Base-by-base conservation (phyloP, 2,329 filamentous ascomycete genomes). In the Calonectria hongkongensis region DNA sequence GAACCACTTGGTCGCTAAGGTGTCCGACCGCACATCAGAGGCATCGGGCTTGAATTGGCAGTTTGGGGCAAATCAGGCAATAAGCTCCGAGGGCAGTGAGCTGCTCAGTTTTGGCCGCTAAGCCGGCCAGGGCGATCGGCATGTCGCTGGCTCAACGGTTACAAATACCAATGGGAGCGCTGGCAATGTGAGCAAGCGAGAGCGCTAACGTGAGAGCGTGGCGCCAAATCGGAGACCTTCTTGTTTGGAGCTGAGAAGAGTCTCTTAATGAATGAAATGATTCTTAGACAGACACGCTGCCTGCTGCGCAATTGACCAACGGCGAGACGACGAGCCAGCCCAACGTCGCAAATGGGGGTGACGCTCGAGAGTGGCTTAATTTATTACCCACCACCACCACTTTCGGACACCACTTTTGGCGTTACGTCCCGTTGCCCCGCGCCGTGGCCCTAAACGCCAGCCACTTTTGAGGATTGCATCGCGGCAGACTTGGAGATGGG, bases 301-400 rank as follows among this genome's bases (percentile, higher is more conserved):
- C 10, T 13, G 9, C 21, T 39, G 10, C 13, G n/a, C 33, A 21
- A 58, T 13, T 27, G 36, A 16, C 54, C 54, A 41, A 60, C 54
- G 33, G 27, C 39, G 33, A 18, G 33, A 3, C n/a, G 21, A 36
- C 33, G 5, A 8, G 28, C 28, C 50, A 54, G 50, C 50, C 28
- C 28, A 10, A 10, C 51, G 54, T 41, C 54, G 54, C 33, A 41
- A 60, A 60, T 60, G 54, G 54, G 54, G 51, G 51, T 41, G 54
- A 58, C 33, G 33, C 13, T 8, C 21, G 41, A 60, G 54, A 60
- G 54, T 60, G 54, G 54, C 54, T 60, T 27, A 18, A 43, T 60
- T 60, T 36, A 60, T 60, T 60, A 60, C 54, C 54, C 54, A 60
- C 54, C 54, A 50, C 47, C 47, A 60, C 54, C 54, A 60, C 54